Evolutionary conservation across 2,329 filamentous ascomycete species (phyloP), one percentile per base, ranked within the genome.

Genomic region (Aureobasidium sp.): DNA sequence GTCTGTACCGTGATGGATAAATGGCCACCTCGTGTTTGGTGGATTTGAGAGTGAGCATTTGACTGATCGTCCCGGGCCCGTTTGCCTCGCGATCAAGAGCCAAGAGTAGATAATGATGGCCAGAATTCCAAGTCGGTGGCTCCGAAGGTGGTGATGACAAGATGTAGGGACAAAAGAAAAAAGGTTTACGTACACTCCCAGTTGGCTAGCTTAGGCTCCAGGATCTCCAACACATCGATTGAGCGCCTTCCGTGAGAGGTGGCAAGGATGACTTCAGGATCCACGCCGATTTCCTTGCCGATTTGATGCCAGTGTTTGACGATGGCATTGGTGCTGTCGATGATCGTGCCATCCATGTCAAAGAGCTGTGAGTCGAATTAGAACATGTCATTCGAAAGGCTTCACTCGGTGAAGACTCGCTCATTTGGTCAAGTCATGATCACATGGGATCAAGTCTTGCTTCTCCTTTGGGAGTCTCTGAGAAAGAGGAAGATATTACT

Each of bases 231-330:
- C 3, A 89, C 85, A 69, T 99, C 94, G 69, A 97, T 96, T 67
- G 86, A 91, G 62, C 94, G 81, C 63, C 93, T 85, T 64, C 94
- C 94, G 75, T 99, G 94, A 5, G 91, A 96, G 10, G 91, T 96
- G 69, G 90, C 83, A 30, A 97, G 82, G 68, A 99, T 97, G 49
- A 88, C 83, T 51, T 87, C 81, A n/a, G 90, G 89, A 66, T 90
- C 85, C 27, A 97, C 87, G 27, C 90, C 90, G 69, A 97, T 87
- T 72, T 96, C 90, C 10, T 83, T 81, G 55, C 89, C 92, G 66
- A 92, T 82, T n/a, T 79, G 79, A 61, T 86, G 77, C 90, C 90
- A 94, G 72, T 91, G 86, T 75, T 90, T 90, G 58, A 85, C 81
- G 44, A 94, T 86, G 9, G 90, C 90, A 25, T 81, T 78, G 2